These are phyloP conservation scores for Calendula officinalis DNA, from an alignment of 129 eudicot genomes.

Conservation along the genomic window DNA sequence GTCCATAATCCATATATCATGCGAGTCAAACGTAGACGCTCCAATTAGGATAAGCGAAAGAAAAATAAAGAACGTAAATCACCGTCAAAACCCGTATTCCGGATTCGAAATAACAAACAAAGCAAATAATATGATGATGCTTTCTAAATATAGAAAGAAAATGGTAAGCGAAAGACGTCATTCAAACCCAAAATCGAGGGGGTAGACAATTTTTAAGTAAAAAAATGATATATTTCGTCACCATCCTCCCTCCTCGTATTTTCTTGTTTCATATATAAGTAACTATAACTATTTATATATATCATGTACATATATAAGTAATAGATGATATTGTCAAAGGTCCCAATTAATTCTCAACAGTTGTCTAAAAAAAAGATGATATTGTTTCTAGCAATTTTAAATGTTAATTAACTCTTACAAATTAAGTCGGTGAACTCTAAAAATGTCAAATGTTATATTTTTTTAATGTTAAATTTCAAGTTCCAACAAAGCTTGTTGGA, in stretches of 20 bases:
- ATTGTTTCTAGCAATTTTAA: too few species aligned
- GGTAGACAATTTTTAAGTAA: conserved; percentile 16
- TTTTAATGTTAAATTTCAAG: too few species aligned
- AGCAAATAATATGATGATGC: background rate
- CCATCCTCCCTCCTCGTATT: conserved; percentile 21
- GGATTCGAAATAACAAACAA: background rate
- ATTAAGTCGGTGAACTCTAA: too few species aligned
- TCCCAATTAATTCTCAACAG: background rate
- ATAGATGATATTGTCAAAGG: too few species aligned
- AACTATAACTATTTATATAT: too few species aligned
- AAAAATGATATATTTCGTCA: conserved; percentile 23
- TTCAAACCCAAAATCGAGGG: conserved; percentile 14
- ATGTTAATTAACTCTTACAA: too few species aligned
- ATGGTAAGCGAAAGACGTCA: conserved; percentile 32
- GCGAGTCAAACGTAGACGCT: background rate
- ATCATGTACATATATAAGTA: too few species aligned
- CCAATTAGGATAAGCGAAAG: conserved; percentile 4
- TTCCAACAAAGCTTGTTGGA: too few species aligned
- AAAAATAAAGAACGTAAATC: background rate
- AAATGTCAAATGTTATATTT: too few species aligned
- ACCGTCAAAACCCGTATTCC: background rate
- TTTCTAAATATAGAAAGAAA: conserved; percentile 24
- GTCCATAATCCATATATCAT: background rate
- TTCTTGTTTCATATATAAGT: background rate
- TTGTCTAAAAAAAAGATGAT: too few species aligned